These are phyloP conservation scores for Citrus sp. DNA, from an alignment of 345 rosid genomes.

Conservation along the genomic window DNA sequence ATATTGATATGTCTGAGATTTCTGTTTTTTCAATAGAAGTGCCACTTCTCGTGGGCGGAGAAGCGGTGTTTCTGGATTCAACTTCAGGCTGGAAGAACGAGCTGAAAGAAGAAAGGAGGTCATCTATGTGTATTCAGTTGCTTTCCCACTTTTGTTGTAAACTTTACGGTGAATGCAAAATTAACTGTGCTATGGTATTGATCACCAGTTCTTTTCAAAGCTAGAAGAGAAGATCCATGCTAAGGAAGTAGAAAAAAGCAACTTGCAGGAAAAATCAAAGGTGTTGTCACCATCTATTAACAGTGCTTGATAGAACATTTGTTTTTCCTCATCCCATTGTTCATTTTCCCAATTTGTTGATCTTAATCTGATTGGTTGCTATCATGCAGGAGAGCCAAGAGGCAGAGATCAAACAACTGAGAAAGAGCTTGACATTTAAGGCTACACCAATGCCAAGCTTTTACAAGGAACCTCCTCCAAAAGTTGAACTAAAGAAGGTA, in stretches of 20 bases:
- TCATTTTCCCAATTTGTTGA: not conserved
- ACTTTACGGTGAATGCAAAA: not conserved
- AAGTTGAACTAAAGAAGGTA: constrained; percentile 93
- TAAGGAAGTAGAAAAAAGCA: constrained; percentile 72
- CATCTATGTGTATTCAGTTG: constrained; percentile 7
- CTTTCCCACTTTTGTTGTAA: not conserved
- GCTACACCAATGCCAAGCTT: constrained; percentile 96
- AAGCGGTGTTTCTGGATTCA: constrained; percentile 71
- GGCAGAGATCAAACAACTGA: constrained; percentile 82
- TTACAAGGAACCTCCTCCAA: constrained; percentile 95
- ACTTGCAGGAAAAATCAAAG: constrained; percentile 90
- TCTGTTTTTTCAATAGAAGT: constrained; percentile 38
- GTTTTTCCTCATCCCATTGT: not conserved
- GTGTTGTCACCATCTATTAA: constrained; percentile 27
- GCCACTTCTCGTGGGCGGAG: constrained; percentile 53
- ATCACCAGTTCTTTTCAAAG: constrained; percentile 73
- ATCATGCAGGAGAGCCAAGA: constrained; percentile 80
- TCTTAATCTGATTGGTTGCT: constrained; percentile 10
- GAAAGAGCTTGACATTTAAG: constrained; percentile 91
- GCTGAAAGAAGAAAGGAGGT: constrained; percentile 98
- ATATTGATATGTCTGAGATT: not conserved
- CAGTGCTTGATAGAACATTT: constrained; percentile 2
- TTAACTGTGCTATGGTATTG: constrained; percentile 6
- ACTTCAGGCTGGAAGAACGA: constrained; percentile 87
- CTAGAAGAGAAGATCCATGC: constrained; percentile 95